Evolutionary conservation across 441 rosid genomes (phyloP), one percentile per base, ranked within the genome.

Genomic region (Pelargonium citronellum): DNA sequence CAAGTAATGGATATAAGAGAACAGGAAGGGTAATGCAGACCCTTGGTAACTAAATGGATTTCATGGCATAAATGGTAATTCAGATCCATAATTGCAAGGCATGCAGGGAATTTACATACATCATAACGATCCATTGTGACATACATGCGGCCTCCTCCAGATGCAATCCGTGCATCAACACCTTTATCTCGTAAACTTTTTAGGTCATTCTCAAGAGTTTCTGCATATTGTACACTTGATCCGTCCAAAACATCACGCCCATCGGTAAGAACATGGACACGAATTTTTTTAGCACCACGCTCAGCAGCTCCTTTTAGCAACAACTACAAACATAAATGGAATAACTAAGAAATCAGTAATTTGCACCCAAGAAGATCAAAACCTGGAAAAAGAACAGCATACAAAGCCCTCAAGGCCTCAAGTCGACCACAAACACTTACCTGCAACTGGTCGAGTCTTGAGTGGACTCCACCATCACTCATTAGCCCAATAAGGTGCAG

Each of bases 171-270:
- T 61, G 97, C 96, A 83, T 94, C 99, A 73, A 87, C 75, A 74
- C 97, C 97, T 27, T 87, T 90, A 27, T 76, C 76, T 16, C 91
- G 79, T 67, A 94, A 77, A 2, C 78, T 72, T 67, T 83, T 83
- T 13, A 94, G 87, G 61, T 87, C 89, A 22, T 72, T 78, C 80
- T 90, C 96, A 72, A 94, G 86, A 67, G 89, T 90, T 75, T 94
- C 97, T 17, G 84, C 95, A 78, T 87, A 94, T 13, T 87, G 91
- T 11, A 93, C 82, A 69, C 98, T 93, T 51, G 97, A 82, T 16
- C 98, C 98, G 80, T 93, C 98, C 79, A 91, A 78, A 73, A 91
- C 97, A 90, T 94, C 99, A 74, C 97, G 96, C 58, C 99, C 99
- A 81, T 94, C 99, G 2, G 99, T 94, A 68, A 94, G 97, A 75